These are phyloP conservation scores for Persicaria maculosa DNA, from an alignment of 148 eudicot genomes.

Conservation along the genomic window DNA sequence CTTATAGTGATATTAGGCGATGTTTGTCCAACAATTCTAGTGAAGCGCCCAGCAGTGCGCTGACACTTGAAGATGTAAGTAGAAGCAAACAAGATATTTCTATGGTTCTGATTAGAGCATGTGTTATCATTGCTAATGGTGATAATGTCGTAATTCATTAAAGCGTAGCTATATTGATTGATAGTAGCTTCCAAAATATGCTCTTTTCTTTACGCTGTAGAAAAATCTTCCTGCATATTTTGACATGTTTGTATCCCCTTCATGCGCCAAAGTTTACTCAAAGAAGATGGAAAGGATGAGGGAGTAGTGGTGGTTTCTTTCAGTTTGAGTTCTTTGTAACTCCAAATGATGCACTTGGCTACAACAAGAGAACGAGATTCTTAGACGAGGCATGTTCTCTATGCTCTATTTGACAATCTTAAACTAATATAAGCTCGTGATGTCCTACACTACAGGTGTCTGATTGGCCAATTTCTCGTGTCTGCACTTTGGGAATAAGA, in stretches of 20 bases:
- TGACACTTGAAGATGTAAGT: constrained; percentile 56
- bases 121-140: not conserved
- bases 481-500: constrained; percentile 70
- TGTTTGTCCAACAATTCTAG: constrained; percentile 35
- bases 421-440: not conserved
- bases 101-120: not conserved
- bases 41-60: constrained; percentile 34
- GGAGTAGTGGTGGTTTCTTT: not conserved
- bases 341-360: not conserved
- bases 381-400: not conserved
- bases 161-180: not conserved
- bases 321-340: not conserved
- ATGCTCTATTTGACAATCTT: not conserved
- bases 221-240: not conserved
- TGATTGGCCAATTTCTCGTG: constrained; percentile 49
- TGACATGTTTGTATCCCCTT: not conserved
- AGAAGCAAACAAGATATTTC: not conserved
- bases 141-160: not conserved
- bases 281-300: not conserved
- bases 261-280: not conserved
- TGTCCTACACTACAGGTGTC: constrained; percentile 35
- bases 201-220: not conserved
- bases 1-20: constrained; percentile 70
- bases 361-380: not conserved
- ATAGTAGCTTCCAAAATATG: not conserved